Evolutionary conservation across 257 asterid genomes (phyloP), one percentile per base, ranked within the genome.

Genomic region (Catharanthus roseus): DNA sequence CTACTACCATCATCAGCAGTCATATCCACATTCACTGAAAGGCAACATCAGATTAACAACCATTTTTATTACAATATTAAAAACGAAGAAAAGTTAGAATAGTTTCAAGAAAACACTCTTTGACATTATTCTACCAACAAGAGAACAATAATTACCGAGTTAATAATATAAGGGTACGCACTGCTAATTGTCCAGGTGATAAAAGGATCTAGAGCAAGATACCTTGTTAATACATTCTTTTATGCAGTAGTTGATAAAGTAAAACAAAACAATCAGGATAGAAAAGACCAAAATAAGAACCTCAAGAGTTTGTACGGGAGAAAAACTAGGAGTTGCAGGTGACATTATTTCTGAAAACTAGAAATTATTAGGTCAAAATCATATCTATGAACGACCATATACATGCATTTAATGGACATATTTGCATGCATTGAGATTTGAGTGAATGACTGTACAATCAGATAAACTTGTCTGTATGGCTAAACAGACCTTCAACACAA

Each of bases 1-100:
- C 71, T 82, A 77, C 68, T 57, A 66, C 78, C 78, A 47, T 67
- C 85, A 72, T 82, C 85, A 60, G 68, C 67, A 45, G 77, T 47
- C 67, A 72, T 78, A 62, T 83, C 84, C 41, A 71, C 70, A 61
- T 86, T 87, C 91, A 87, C 86, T 81, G 77, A 36, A 74, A 81
- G 63, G 44, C 47, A 77, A 75, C 55, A 66, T 70, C 62, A 63
- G 55, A 67, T 29, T 71, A 3, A 26, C 33, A 19, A 36, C 63
- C 53, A 12, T 24, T 36, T 42, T 63, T 16, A 13, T 23, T 15
- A 4, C 0, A 4, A 45, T 10, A 61, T 44, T 72, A 28, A 10
- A 72, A 33, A 5, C 11, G n/a, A n/a, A n/a, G n/a, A 10, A 41
- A 53, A 54, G 23, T 23, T 42, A 24, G 10, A 65, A 65, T 8